Base-by-base conservation (phyloP, 1,139 yeast species). In the Pichia norvegensis region DNA sequence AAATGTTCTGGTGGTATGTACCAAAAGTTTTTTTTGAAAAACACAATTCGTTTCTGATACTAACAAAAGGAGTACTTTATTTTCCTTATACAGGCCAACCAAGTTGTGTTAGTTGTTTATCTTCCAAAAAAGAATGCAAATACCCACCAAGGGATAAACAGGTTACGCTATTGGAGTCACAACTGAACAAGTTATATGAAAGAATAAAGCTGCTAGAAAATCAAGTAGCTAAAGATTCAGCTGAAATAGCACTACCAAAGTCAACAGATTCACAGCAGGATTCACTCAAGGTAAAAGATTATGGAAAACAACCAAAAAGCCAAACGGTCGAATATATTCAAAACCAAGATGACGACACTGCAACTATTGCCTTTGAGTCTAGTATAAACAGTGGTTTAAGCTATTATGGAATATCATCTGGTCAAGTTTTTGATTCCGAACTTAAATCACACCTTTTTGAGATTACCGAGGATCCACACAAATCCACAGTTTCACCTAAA, bases 151-250 rank as follows among this genome's bases (percentile, higher is more conserved):
- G 72, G 40, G 76, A 73, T 52, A 61, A 77, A 38, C 70, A 73
- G 52, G 69, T 74, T 25, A 72, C 73, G 29, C 64, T 74, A 31
- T 66, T 71, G 69, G 77, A 73, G 56, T 68, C 74, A 40, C 78
- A 74, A 40, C 57, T 74, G 44, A 60, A 70, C 45, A 60, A 61
- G 38, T 59, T 74, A 14, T 69, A 70, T 50, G 66, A 63, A 38
- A 59, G 65, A 35, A 67, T 73, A 11, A 60, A 56, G 37, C 59
- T 58, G 29, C 58, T 70, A 42, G 74, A 71, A 51, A 20, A 40
- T 3, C 41, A 47, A 33, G 31, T 49, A 25, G 17, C 41, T 14
- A 25, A 37, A 7, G 27, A 25, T 25, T 25, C 11, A 13, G 6
- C n/a, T 27, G n/a, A 27, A 27, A 13, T 5, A 8, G 11, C 31